phyloP scores from a whole-genome alignment of 2,329 filamentous ascomycete species.

The Magnaporthiopsis incrustans region DNA sequence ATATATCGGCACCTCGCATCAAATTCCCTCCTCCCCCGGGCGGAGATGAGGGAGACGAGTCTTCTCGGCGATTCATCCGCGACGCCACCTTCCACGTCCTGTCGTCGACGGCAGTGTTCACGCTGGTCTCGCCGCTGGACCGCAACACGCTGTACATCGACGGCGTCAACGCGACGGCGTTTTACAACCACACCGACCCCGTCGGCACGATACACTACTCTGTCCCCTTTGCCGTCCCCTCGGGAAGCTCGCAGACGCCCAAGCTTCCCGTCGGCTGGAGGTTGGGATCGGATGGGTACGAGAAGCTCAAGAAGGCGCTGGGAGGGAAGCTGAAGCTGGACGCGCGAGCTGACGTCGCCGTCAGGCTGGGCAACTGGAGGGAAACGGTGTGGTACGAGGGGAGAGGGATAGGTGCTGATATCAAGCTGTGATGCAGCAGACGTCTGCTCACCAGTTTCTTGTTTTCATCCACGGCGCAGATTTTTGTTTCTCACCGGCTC shows the following conservation, averaged over 20 bases:
- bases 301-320: slow-evolving; percentile 69
- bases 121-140: slow-evolving; percentile 68
- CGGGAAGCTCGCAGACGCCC: slow-evolving; percentile 65
- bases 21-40: slow-evolving; percentile 49
- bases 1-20: slow-evolving; percentile 63
- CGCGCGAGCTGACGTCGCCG: slow-evolving; percentile 65
- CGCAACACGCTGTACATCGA: slow-evolving; percentile 70
- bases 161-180: slow-evolving; percentile 73
- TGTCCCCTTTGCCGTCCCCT: slow-evolving; percentile 66
- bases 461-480: background rate
- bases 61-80: slow-evolving; percentile 56
- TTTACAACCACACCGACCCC: slow-evolving; percentile 71
- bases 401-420: slow-evolving; percentile 60
- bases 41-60: slow-evolving; percentile 14
- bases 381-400: slow-evolving; percentile 65
- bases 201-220: slow-evolving; percentile 72
- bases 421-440: slow-evolving; percentile 35
- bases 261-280: slow-evolving; percentile 76
- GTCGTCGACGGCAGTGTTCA: slow-evolving; percentile 79
- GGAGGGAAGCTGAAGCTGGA: slow-evolving; percentile 74
- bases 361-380: slow-evolving; percentile 68
- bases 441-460: background rate
- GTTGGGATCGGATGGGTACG: slow-evolving; percentile 70
- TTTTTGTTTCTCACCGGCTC: background rate
- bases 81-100: slow-evolving; percentile 81